phyloP scores from a whole-genome alignment of 1,139 yeast species.

The Geotrichum cucujoidarum region DNA sequence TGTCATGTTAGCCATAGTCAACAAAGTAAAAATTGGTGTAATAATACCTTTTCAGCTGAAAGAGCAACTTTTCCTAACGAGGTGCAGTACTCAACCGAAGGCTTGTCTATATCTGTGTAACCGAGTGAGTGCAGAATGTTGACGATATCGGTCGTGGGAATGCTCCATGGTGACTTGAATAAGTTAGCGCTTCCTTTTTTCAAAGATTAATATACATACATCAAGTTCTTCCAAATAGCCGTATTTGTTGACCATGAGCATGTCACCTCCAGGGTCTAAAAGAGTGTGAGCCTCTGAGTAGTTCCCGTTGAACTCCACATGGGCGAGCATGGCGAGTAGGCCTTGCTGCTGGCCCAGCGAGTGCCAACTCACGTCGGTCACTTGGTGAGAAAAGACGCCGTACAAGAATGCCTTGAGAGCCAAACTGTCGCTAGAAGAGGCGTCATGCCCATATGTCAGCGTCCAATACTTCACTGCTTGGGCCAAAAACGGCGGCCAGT shows the following conservation, averaged over 20 bases:
- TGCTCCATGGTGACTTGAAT: constrained; percentile 40
- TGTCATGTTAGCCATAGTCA: background rate
- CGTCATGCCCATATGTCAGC: constrained; percentile 30
- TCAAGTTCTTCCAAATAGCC: constrained; percentile 24
- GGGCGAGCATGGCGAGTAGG: constrained; percentile 44
- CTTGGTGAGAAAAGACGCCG: constrained; percentile 54
- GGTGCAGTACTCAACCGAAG: constrained; percentile 43
- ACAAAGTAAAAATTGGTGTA: background rate
- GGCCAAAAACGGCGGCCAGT: constrained; percentile 59
- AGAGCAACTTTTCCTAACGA: constrained; percentile 49
- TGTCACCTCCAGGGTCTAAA: constrained; percentile 57
- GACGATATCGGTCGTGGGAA: constrained; percentile 42
- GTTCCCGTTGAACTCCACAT: constrained; percentile 48
- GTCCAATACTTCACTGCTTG: constrained; percentile 42
- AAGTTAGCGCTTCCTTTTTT: background rate
- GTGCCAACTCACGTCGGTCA: constrained; percentile 61
- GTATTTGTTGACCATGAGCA: constrained; percentile 41
- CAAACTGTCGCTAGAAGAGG: constrained; percentile 8
- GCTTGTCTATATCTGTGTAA: constrained; percentile 20
- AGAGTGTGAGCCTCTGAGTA: constrained; percentile 44
- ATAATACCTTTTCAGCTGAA: constrained; percentile 16
- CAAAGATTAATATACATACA: background rate
- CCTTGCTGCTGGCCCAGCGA: constrained; percentile 52
- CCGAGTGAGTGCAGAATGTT: constrained; percentile 30
- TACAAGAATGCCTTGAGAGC: constrained; percentile 47